These are phyloP conservation scores for Arthrobotrys conoides DNA, from an alignment of 2,329 filamentous ascomycete genomes.

Conservation along the genomic window DNA sequence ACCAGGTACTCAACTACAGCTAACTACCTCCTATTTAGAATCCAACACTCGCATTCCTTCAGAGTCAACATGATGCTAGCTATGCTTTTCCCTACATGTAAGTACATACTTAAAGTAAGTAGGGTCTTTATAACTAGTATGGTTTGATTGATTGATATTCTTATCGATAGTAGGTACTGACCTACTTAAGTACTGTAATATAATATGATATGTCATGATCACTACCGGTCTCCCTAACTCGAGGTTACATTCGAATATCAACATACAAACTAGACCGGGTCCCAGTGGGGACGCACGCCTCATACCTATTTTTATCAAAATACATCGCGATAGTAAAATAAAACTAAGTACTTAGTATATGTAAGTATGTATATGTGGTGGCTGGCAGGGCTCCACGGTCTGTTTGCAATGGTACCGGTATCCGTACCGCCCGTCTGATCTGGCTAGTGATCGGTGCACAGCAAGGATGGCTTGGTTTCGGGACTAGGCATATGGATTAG, in stretches of 20 bases:
- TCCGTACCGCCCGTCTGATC: slow-evolving; percentile 10
- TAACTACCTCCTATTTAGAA: too few relatives aligned
- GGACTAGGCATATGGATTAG: slow-evolving; percentile 17
- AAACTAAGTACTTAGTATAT: not conserved
- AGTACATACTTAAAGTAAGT: too few relatives aligned
- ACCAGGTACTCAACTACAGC: too few relatives aligned
- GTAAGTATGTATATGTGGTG: not conserved
- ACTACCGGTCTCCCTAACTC: too few relatives aligned
- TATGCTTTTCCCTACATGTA: too few relatives aligned
- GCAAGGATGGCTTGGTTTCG: slow-evolving; percentile 15
- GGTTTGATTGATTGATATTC: slow-evolving; percentile 16
- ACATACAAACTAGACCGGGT: slow-evolving; percentile 10
- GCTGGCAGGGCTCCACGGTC: slow-evolving; percentile 4
- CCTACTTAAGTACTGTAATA: not conserved
- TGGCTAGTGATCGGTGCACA: slow-evolving; percentile 8
- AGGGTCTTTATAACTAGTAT: not conserved
- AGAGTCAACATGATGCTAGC: not conserved
- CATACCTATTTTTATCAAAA: slow-evolving; percentile 36
- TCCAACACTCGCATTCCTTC: slow-evolving; percentile 20
- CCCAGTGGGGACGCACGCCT: slow-evolving; percentile 18
- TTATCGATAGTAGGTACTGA: slow-evolving; percentile 17
- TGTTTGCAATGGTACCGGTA: too few relatives aligned
- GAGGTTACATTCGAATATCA: slow-evolving; percentile 46
- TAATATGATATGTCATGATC: too few relatives aligned
- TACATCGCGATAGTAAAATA: too few relatives aligned